phyloP scores from a whole-genome alignment of 805 yeast species.

The Lipomyces yamadae region DNA sequence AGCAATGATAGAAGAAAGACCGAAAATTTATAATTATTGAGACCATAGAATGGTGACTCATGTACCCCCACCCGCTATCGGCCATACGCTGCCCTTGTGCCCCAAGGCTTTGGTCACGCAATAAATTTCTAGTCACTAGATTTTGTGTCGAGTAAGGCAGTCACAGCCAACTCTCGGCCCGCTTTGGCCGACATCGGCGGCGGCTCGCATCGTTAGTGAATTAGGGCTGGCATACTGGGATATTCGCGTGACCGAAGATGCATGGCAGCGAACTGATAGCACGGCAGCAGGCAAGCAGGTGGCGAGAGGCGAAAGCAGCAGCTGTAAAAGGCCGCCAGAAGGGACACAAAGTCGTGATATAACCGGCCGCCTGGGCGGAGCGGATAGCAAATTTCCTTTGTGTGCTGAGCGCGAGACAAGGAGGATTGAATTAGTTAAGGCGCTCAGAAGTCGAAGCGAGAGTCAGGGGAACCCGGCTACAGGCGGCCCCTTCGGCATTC shows the following conservation, averaged over 20 bases:
- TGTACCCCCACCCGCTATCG: not conserved
- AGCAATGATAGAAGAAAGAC: not conserved
- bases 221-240: slow-evolving; percentile 6
- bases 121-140: not conserved
- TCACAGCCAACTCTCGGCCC: not conserved
- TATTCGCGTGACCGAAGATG: not conserved
- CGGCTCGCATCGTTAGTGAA: not conserved
- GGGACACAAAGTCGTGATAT: not conserved
- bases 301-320: not conserved
- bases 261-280: not conserved
- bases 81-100: not conserved
- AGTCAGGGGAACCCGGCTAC: slow-evolving; percentile 14
- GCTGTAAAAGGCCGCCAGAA: not conserved
- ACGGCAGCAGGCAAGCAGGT: not conserved
- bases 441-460: not conserved
- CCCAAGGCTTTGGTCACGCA: not conserved
- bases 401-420: not conserved
- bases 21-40: not conserved
- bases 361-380: not conserved
- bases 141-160: not conserved
- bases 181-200: slow-evolving; percentile 3
- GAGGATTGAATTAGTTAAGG: not conserved
- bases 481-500: slow-evolving; percentile 25
- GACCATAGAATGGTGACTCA: not conserved
- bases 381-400: not conserved